Evolutionary conservation across 148 eudicot species (phyloP), one percentile per base, ranked within the genome.

Genomic region (Linanthus parryae): DNA sequence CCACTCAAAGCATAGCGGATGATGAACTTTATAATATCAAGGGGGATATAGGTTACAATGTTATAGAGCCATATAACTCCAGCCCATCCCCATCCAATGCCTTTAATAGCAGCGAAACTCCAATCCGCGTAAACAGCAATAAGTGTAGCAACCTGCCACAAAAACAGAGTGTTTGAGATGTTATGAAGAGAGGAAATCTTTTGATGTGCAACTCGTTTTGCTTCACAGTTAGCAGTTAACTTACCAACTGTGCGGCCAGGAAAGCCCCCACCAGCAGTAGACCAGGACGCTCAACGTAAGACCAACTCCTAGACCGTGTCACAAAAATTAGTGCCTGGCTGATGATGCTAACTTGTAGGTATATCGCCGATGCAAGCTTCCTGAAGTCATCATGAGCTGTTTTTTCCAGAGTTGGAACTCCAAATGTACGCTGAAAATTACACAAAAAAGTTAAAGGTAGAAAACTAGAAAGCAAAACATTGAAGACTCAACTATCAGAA

Each of bases 11-110:
- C 61, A 53, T 74, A 74, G 13, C 75, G 62, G 49, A 62, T 54
- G 30, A 52, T 57, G 36, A 74, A 66, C 69, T 74, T 74, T 41
- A 70, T 56, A 15, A 70, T 11, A 52, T 70, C 75, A 17, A 70
- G 79, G 7, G 79, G 79, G 37, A 70, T 19, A 16, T 70, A 74
- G 59, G 52, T 44, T 16, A 74, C 68, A 2, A 70, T 16, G 52
- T 67, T 70, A 49, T 70, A 74, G 38, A 65, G 43, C 79, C 79
- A 74, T 9, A 74, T 64, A 33, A 70, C 79, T 22, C 75, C 75
- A 38, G 79, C 75, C 79, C 79, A 74, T 23, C 75, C 69, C 79
- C 72, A 74, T 43, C 75, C 75, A 38, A 62, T 41, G 16, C 72
- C 75, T 51, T 70, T 50, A 33, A 74, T 62, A 28, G 56, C 65